Base-by-base conservation (phyloP, 1,284 basidiomycete genomes). In the Leccinum variabile region DNA sequence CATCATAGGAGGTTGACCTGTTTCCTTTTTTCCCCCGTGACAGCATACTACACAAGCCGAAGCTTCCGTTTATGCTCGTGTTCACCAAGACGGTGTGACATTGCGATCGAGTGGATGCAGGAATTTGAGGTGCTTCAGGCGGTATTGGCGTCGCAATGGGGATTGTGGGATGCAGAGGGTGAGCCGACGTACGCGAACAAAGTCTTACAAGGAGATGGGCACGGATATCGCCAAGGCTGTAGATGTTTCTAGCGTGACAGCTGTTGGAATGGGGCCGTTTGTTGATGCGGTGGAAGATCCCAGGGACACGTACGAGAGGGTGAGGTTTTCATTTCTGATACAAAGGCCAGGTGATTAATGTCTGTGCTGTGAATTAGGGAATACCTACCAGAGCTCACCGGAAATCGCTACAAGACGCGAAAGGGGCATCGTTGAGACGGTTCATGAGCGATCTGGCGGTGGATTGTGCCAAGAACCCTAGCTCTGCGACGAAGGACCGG, bases 171-270 rank as follows among this genome's bases (percentile, higher is more conserved):
- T 70, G 82, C 89, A 9, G 92, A 94, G 65, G 96, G 94, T 53
- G 95, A 96, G 70, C 92, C 92, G 57, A 96, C 93, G 55, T 99
- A 98, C 77, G 97, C 98, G 94, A 97, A 95, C 77, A 96, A 97
- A 99, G 75, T 99, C 99, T 72, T 99, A 99, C 81, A 94, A 96
- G 77, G 37, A 25, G 18, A 32, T 61, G 41, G 35, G 58, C 46
- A 63, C 46, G 54, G 39, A 53, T 63, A 49, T 59, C 60, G 57
- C 49, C 63, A 96, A 96, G 94, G 87, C 96, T 6, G 96, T 99
- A 11, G 95, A 95, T 25, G 95, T 98, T 10, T 97, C 94, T 13
- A 97, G 97, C 53, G 84, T 95, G 81, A 98, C 97, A 0, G 97
- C 96, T 10, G 90, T 87, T 55, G 97, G 97, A 5, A 87, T 99